Evolutionary conservation across 805 yeast genomes (phyloP).

Genomic region (Candida arabinofermentans): DNA sequence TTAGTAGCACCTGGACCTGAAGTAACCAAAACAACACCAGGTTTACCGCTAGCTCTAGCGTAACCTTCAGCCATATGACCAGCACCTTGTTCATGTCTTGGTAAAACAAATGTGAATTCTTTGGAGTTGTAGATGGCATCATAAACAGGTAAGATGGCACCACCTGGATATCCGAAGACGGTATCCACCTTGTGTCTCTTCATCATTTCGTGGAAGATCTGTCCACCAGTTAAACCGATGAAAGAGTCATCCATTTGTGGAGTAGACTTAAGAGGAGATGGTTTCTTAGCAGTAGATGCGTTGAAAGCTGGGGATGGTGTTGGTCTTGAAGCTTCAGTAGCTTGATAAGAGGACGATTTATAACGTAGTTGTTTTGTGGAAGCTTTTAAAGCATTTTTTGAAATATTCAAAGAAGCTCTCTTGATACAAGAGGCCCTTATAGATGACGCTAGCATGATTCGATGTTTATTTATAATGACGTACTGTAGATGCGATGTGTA

Average conservation of each 20-base stretch:
- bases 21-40: slow-evolving; percentile 97
- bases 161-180: slow-evolving; percentile 97
- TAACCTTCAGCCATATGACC: slow-evolving; percentile 99
- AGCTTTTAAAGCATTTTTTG: slow-evolving; percentile 1
- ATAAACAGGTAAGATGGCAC: slow-evolving; percentile 96
- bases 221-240: slow-evolving; percentile 97
- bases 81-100: slow-evolving; percentile 98
- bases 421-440: slow-evolving; percentile 8
- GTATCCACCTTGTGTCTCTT: slow-evolving; percentile 92
- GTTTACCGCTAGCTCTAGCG: slow-evolving; percentile 91
- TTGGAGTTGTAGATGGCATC: slow-evolving; percentile 94
- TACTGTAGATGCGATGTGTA: neutral
- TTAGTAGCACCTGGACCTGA: slow-evolving; percentile 99
- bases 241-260: slow-evolving; percentile 71
- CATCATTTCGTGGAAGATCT: slow-evolving; percentile 99
- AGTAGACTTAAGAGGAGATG: slow-evolving; percentile 11
- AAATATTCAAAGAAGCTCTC: slow-evolving; percentile 2
- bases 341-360: slow-evolving; percentile 20
- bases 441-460: slow-evolving; percentile 5
- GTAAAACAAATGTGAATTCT: slow-evolving; percentile 84
- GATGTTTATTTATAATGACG: slow-evolving; percentile 18
- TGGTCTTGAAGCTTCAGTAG: slow-evolving; percentile 20
- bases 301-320: slow-evolving; percentile 51
- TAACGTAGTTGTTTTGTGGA: slow-evolving; percentile 10
- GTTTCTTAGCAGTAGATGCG: slow-evolving; percentile 23